Conservation (phyloP, 352 stramenopile species). For the Phytophthora pseudosyringae region DNA sequence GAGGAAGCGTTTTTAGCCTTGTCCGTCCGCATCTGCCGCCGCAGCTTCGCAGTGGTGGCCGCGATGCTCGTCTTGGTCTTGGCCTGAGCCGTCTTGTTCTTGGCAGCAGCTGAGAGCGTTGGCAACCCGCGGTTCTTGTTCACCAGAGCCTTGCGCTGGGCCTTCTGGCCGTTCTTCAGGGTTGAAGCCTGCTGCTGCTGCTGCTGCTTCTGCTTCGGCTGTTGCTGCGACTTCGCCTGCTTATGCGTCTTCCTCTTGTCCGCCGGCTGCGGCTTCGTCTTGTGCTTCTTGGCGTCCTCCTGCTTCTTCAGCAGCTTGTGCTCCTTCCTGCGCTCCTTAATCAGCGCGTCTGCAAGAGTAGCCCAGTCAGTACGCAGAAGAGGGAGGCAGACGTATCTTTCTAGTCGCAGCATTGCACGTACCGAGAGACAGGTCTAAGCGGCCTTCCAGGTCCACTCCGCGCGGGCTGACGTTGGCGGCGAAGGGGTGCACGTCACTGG, state of each 20-base stretch:
- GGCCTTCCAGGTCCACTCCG: conserved; percentile 44
- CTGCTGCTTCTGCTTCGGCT: conserved; percentile 18
- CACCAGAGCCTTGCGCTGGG: conserved; percentile 47
- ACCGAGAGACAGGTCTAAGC: conserved; percentile 57
- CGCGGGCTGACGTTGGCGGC: conserved; percentile 31
- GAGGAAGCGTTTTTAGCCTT: conserved; percentile 12
- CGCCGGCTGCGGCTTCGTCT: conserved; percentile 23
- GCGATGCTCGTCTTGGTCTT: conserved; percentile 51
- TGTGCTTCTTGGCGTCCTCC: conserved; percentile 37
- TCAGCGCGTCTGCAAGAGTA: conserved; percentile 54
- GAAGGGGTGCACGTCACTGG: conserved; percentile 18
- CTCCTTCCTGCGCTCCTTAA: conserved; percentile 73
- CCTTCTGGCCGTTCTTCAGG: conserved; percentile 29
- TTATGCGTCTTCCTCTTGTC: conserved; percentile 29
- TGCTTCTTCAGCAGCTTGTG: conserved; percentile 55
- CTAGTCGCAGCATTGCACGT: conserved; percentile 1
- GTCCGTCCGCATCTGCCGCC: conserved; percentile 27
- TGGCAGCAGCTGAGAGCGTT: conserved; percentile 1
- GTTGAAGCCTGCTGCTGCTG: conserved; percentile 6
- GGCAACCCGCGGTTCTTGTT: conserved; percentile 57
- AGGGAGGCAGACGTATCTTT: conserved; percentile 8
- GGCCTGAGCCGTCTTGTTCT: conserved; percentile 3
- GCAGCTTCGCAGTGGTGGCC: conserved; percentile 36
- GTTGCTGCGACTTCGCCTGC: conserved; percentile 21
- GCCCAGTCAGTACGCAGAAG: conserved; percentile 5